Evolutionary conservation across 805 yeast species (phyloP).

Genomic region (Metschnikowia reukaufii): DNA sequence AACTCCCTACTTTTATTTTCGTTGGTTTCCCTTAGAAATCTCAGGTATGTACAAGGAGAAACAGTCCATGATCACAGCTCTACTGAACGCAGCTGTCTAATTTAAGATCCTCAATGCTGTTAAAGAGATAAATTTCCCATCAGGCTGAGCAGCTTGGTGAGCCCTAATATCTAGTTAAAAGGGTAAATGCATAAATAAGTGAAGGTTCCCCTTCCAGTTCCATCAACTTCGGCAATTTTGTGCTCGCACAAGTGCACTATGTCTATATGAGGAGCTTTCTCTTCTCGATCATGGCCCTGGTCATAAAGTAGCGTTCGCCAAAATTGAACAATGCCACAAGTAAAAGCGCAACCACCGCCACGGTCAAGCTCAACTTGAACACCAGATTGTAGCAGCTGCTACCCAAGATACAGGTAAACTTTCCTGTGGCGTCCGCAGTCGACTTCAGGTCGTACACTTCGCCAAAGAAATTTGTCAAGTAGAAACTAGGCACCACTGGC

Average conservation of each 20-base stretch:
- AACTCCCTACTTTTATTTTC: too few relatives aligned
- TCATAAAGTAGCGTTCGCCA: slow-evolving; percentile 11
- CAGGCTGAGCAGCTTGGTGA: too few relatives aligned
- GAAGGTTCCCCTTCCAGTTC: not conserved
- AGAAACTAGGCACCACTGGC: slow-evolving; percentile 61
- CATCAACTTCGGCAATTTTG: not conserved
- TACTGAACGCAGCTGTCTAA: too few relatives aligned
- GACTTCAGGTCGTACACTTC: slow-evolving; percentile 54
- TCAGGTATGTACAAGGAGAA: too few relatives aligned
- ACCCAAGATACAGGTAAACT: slow-evolving; percentile 31
- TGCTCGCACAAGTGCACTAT: not conserved
- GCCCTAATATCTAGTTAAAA: too few relatives aligned
- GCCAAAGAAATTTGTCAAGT: slow-evolving; percentile 65
- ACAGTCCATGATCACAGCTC: too few relatives aligned
- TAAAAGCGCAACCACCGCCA: slow-evolving; percentile 30
- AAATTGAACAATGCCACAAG: slow-evolving; percentile 19
- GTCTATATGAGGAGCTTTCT: not conserved
- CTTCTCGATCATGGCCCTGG: slow-evolving; percentile 7
- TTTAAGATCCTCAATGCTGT: too few relatives aligned
- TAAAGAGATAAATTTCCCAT: too few relatives aligned
- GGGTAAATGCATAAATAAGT: too few relatives aligned
- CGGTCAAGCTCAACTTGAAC: slow-evolving; percentile 37
- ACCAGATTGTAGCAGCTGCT: slow-evolving; percentile 38
- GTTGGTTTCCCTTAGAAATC: too few relatives aligned
- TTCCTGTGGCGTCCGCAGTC: slow-evolving; percentile 13